A percentile compares a stretch with the other conserved stretches of the same genome.
Conservation (phyloP, 495 filamentous ascomycete species). For the Talaromyces proteolyticus region DNA sequence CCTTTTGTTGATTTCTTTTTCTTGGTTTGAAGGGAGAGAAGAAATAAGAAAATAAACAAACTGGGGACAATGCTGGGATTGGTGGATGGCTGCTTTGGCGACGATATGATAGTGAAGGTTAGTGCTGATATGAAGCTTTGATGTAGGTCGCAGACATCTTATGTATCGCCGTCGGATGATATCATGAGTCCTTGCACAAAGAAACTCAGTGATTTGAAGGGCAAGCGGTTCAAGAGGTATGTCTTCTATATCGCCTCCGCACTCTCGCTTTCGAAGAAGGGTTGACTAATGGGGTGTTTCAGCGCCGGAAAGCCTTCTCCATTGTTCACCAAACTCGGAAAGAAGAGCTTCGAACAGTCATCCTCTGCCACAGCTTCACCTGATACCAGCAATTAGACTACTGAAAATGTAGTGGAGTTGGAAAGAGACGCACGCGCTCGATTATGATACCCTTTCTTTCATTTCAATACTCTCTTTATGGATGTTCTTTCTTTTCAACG, state of each 20-base stretch:
- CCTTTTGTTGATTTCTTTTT: constrained; percentile 4
- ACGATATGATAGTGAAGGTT: too few species aligned
- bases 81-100: too few species aligned
- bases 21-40: too few species aligned
- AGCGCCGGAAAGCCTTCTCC: constrained; percentile 44
- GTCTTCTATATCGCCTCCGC: constrained; percentile 5
- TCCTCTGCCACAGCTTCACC: constrained; percentile 12
- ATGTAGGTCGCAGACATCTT: constrained; percentile 48
- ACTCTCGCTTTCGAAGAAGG: constrained; percentile 6
- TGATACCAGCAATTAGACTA: background rate
- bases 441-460: constrained; percentile 10
- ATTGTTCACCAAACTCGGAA: constrained; percentile 43
- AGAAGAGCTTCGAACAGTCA: constrained; percentile 44
- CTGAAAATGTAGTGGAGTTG: constrained; percentile 4
- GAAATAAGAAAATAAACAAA: too few species aligned
- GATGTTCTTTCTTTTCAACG: constrained; percentile 6
- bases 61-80: too few species aligned
- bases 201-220: constrained; percentile 79
- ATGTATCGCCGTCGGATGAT: constrained; percentile 87
- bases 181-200: constrained; percentile 92
- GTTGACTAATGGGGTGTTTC: background rate
- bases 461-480: constrained; percentile 24
- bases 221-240: constrained; percentile 64
- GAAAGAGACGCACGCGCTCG: constrained; percentile 2
- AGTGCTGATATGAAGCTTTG: background rate